Base-by-base conservation (phyloP, 805 yeast genomes). In the Yamadazyma kitorensis region DNA sequence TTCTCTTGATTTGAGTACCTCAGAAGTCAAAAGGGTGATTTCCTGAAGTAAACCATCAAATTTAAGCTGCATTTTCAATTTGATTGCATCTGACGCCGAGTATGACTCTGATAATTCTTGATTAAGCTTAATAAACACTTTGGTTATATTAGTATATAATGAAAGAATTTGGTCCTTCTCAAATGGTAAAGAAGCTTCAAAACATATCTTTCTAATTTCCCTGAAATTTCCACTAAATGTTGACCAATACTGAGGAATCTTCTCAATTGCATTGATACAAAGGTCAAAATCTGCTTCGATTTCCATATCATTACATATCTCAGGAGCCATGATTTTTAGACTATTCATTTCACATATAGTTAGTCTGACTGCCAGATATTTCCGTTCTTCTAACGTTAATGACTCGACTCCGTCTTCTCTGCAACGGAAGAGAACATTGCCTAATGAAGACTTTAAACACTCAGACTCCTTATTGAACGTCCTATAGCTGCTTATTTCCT, bases 161-260 rank as follows among this genome's bases (percentile, higher is more conserved):
- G 56, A 49, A 31, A 76, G 38, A 0, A 77, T 61, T 35, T 71
- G 76, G 21, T 72, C 74, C 43, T 74, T 75, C 37, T 74, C 76
- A 44, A 51, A 73, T 0, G 80, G 80, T 1, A 72, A 41, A 0
- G 76, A 60, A 29, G 73, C 70, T 36, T 74, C 78, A 40, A 58
- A 55, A 46, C 88, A 82, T 0, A 80, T 58, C 2, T 66, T 62
- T 2, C 74, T 62, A 3, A 81, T 57, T 20, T 72, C 68, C 29
- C 78, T 66, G 51, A 74, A 80, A 47, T 80, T 74, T 0, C 86
- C 86, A 41, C 79, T 79, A 48, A 72, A 82, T 0, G 82, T 77
- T 0, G 88, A 80, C 91, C 91, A 82, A 71, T 81, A 76, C 44
- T 80, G 83, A 0, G 77, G 63, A 3, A 63, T 56, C 15, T 46